Percentiles rank a stretch among this genome's conserved stretches.
Evolutionary conservation across 495 filamentous ascomycete genomes (phyloP).

Genomic region (Penicillium paxilli): DNA sequence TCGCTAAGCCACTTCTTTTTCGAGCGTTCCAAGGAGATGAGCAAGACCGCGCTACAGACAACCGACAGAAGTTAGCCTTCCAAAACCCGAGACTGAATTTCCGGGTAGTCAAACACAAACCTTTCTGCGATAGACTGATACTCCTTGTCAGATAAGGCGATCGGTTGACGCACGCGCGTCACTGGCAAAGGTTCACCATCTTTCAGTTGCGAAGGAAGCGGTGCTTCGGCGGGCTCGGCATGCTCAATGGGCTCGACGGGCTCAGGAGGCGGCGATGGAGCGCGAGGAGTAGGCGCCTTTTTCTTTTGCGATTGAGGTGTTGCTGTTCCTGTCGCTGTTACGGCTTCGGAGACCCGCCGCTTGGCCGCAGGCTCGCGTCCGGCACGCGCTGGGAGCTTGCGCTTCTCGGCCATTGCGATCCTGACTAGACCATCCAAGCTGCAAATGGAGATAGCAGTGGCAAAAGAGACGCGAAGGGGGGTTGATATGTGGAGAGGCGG

Average conservation of each 20-base stretch:
- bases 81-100: neutral
- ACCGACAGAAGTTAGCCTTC: slow-evolving; percentile 13
- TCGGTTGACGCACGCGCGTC: slow-evolving; percentile 65
- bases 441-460: neutral
- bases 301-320: slow-evolving; percentile 33
- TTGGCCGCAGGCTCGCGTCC: slow-evolving; percentile 50
- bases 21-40: slow-evolving; percentile 79
- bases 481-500: neutral
- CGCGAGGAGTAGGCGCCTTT: slow-evolving; percentile 41
- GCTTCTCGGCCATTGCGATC: slow-evolving; percentile 49
- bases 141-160: slow-evolving; percentile 61
- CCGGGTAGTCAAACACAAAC: slow-evolving; percentile 49
- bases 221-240: slow-evolving; percentile 45
- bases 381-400: slow-evolving; percentile 43
- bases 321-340: slow-evolving; percentile 24
- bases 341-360: slow-evolving; percentile 46
- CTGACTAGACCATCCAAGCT: neutral
- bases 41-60: slow-evolving; percentile 70
- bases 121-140: slow-evolving; percentile 86
- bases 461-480: neutral
- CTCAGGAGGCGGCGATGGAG: slow-evolving; percentile 29
- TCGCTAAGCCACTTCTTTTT: slow-evolving; percentile 87
- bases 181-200: slow-evolving; percentile 75
- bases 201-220: slow-evolving; percentile 62
- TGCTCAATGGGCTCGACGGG: slow-evolving; percentile 51